Evolutionary conservation across 1,284 basidiomycete species (phyloP).

Genomic region (Ceratobasidium sp.): DNA sequence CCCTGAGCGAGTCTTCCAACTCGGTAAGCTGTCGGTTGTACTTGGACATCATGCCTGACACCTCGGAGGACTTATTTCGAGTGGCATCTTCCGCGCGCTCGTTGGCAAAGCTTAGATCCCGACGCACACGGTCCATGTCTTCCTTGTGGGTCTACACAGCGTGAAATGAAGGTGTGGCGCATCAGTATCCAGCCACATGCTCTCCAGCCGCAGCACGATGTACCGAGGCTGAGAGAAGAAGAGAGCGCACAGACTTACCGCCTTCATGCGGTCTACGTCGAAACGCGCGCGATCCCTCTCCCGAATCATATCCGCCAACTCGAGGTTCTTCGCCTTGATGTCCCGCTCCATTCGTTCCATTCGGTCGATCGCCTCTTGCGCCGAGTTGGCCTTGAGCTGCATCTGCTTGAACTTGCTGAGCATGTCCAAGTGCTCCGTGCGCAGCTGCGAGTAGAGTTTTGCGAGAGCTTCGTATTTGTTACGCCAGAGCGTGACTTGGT

Average conservation of each 20-base stretch:
- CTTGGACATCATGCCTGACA: conserved; percentile 87
- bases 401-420: conserved; percentile 96
- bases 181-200: not conserved
- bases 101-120: conserved; percentile 96
- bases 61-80: conserved; percentile 92
- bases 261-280: conserved; percentile 95
- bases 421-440: conserved; percentile 97
- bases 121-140: conserved; percentile 90
- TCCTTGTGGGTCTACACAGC: conserved; percentile 82
- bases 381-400: conserved; percentile 98
- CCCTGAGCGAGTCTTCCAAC: conserved; percentile 91
- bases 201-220: not conserved
- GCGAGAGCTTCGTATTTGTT: conserved; percentile 99
- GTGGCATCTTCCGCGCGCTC: conserved; percentile 96
- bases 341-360: conserved; percentile 99
- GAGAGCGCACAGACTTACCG: conserved; percentile 55
- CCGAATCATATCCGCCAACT: conserved; percentile 98
- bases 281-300: conserved; percentile 97
- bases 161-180: not conserved
- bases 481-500: conserved; percentile 96
- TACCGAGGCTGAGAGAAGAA: not conserved
- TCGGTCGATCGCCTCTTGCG: conserved; percentile 97
- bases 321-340: conserved; percentile 97
- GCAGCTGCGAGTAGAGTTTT: conserved; percentile 97
- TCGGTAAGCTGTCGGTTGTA: conserved; percentile 97